Conservation (phyloP, 108 stramenopile species). For the Cyclotella distinguenda region DNA sequence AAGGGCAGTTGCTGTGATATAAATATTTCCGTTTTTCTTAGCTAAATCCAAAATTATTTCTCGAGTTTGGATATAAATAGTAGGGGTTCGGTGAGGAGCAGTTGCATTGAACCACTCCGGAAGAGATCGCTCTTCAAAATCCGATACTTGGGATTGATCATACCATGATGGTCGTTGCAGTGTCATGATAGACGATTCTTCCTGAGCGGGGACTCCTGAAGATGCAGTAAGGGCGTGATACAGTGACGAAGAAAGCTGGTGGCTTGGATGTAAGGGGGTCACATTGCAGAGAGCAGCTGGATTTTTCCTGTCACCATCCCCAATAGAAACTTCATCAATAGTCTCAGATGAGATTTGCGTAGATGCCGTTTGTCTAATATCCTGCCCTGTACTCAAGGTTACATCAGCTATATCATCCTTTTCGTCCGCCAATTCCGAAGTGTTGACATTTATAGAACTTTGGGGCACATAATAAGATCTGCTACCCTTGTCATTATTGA, state of each 20-base stretch:
- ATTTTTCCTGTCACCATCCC: too few relatives aligned
- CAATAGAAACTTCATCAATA: too few relatives aligned
- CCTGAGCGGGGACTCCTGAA: too few relatives aligned
- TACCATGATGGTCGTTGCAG: conserved; percentile 74
- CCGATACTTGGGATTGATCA: conserved; percentile 50
- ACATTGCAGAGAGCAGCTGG: conserved; percentile 7
- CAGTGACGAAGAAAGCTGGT: conserved; percentile 31
- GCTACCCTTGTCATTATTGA: too few relatives aligned
- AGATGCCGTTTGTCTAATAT: too few relatives aligned
- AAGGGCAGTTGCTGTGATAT: conserved; percentile 67
- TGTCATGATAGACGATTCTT: conserved; percentile 37
- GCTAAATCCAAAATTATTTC: conserved; percentile 54
- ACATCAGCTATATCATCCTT: too few relatives aligned
- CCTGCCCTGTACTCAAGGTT: too few relatives aligned
- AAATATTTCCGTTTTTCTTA: conserved; percentile 54
- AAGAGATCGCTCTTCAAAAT: conserved; percentile 68
- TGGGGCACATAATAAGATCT: too few relatives aligned
- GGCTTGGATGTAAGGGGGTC: conserved; percentile 19
- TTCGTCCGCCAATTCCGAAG: too few relatives aligned
- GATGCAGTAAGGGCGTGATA: conserved; percentile 58
- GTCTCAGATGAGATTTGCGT: too few relatives aligned
- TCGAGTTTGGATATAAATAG: conserved; percentile 61
- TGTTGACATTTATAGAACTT: too few relatives aligned
- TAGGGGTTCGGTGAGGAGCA: conserved; percentile 69
- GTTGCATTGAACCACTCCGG: conserved; percentile 87